Conservation (phyloP, 2,329 filamentous ascomycete species). For the Hypoxylon rubiginosum region DNA sequence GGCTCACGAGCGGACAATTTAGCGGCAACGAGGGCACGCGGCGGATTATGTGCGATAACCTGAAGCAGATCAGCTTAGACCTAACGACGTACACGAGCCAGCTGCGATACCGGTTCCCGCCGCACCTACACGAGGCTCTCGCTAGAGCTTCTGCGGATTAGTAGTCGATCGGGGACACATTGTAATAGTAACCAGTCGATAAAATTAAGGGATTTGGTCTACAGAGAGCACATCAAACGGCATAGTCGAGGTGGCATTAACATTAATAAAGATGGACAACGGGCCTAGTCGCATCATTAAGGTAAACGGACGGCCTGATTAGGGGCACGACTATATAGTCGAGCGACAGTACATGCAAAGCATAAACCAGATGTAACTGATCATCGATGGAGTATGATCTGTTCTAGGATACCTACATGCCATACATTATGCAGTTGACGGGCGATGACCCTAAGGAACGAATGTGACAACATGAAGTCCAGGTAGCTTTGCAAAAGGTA, state of each 20-base stretch:
- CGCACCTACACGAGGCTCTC: slow-evolving; percentile 88
- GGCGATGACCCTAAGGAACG: neutral
- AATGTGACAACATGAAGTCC: neutral
- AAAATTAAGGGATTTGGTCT: neutral
- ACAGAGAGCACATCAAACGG: neutral
- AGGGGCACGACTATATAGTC: neutral
- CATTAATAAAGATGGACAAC: neutral
- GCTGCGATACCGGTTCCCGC: slow-evolving; percentile 90
- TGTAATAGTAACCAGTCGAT: slow-evolving; percentile 1
- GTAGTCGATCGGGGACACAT: slow-evolving; percentile 11
- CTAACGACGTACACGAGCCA: slow-evolving; percentile 94
- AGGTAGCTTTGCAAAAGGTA: no score
- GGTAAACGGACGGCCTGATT: neutral
- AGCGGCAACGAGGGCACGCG: slow-evolving; percentile 77
- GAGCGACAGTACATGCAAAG: neutral
- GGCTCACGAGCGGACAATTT: slow-evolving; percentile 78
- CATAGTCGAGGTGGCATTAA: neutral
- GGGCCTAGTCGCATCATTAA: neutral
- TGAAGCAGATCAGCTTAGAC: slow-evolving; percentile 87
- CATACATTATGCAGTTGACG: neutral
- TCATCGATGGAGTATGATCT: neutral
- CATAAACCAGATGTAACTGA: neutral
- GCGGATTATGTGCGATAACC: slow-evolving; percentile 74
- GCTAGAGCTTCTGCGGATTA: slow-evolving; percentile 82
- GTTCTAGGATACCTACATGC: slow-evolving; percentile 1